Evolutionary conservation across 352 stramenopile genomes (phyloP), one percentile per base, ranked within the genome.

Genomic region (Peronospora belbahrii): DNA sequence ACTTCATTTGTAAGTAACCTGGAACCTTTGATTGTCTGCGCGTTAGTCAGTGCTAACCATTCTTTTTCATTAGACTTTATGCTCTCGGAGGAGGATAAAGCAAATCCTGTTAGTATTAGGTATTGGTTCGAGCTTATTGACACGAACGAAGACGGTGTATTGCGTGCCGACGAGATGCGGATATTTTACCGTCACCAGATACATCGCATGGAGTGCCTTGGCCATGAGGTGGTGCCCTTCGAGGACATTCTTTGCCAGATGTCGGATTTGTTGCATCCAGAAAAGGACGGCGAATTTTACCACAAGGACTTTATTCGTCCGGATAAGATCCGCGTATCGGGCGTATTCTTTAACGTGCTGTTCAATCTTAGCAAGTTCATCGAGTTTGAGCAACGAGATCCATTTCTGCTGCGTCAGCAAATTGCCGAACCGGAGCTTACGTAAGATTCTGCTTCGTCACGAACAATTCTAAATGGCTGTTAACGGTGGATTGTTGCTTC

Each of bases 331-430:
- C 80, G 82, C 25, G 64, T 98, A 15, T 93, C 91, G 0, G 96
- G 96, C 15, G 94, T 97, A 18, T 90, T 99, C 37, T 99, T 99
- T 72, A 97, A 98, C 72, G 95, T 97, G 24, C 75, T 99, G 17
- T 99, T 99, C 79, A 98, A 98, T 69, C 71, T 99, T 28, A 98
- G 96, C 86, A 99, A 99, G 65, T 99, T 99, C 48, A 95, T 99
- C 34, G 83, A 95, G 47, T 99, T 98, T 67, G 96, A 99, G 72
- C 88, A 97, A 62, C 78, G 96, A 15, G 96, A 99, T 69, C 95
- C 96, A 13, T 98, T 99, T 67, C 70, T 97, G 27, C 78, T 98
- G 58, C 87, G 96, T 31, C 94, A 98, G 59, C 82, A 94, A 48
- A 62, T 94, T n/a, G 77, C 80, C 2, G 78, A 94, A 54, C 82